Percentiles rank a stretch among this genome's conserved stretches.
These are phyloP conservation scores for Suillus cothurnatus DNA, from an alignment of 768 basidiomycete species.

Conservation along the genomic window DNA sequence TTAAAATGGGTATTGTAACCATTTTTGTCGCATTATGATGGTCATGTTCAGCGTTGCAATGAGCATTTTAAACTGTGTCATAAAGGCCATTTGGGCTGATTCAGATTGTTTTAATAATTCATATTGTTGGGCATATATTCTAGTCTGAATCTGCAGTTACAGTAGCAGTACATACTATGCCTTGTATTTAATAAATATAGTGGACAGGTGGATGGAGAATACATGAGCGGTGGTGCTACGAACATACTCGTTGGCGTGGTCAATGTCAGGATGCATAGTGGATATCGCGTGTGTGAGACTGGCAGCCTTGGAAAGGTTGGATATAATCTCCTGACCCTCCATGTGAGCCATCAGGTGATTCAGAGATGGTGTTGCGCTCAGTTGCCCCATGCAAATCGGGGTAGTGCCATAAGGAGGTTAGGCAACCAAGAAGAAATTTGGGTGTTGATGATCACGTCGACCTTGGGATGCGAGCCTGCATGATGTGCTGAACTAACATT, in stretches of 20 bases:
- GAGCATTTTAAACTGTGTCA: not conserved
- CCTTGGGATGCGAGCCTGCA: too few relatives aligned
- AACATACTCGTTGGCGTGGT: conserved; percentile 99
- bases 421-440: too few relatives aligned
- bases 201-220: too few relatives aligned
- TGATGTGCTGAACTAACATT: too few relatives aligned
- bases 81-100: not conserved
- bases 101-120: not conserved
- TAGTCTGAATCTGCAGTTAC: not conserved
- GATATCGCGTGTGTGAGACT: conserved; percentile 99
- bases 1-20: not conserved
- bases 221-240: conserved; percentile 98
- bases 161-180: too few relatives aligned
- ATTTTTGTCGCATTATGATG: not conserved
- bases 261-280: conserved; percentile 99
- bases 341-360: too few relatives aligned
- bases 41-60: not conserved
- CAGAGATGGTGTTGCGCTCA: too few relatives aligned
- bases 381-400: too few relatives aligned
- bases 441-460: too few relatives aligned
- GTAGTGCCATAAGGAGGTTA: too few relatives aligned
- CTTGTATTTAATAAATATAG: too few relatives aligned
- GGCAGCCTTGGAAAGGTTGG: conserved; percentile 96
- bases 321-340: too few relatives aligned
- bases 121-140: not conserved